Evolutionary conservation across 179 eudicot species (phyloP).

Genomic region (Silene coronaria): DNA sequence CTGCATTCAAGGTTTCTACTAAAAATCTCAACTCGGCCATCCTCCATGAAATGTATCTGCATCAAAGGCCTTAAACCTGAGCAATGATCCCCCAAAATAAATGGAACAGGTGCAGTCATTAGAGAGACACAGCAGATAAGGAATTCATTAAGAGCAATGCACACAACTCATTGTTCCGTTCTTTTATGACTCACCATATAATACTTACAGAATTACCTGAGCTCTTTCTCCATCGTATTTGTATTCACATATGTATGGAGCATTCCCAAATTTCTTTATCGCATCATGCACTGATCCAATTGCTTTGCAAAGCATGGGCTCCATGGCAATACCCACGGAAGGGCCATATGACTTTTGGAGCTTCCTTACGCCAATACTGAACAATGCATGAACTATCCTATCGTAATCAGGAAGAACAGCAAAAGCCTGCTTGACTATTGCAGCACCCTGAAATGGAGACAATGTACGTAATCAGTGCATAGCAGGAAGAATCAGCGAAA

Average conservation of each 20-base stretch:
- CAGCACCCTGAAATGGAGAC: constrained; percentile 11
- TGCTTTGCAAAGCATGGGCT: constrained; percentile 9
- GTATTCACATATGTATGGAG: constrained; percentile 2
- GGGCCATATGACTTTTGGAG: constrained; percentile 10
- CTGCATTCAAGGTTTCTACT: constrained; percentile 16
- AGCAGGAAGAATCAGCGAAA: not conserved
- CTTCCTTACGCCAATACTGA: constrained; percentile 7
- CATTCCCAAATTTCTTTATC: not conserved
- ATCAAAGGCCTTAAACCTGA: too few relatives aligned
- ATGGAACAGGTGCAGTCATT: too few relatives aligned
- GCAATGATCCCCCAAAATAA: too few relatives aligned
- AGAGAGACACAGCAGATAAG: not conserved
- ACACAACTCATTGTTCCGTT: not conserved
- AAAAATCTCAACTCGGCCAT: constrained; percentile 12
- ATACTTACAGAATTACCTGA: constrained; percentile 2
- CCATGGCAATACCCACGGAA: constrained; percentile 9
- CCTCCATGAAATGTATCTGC: constrained; percentile 17
- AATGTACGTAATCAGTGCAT: not conserved
- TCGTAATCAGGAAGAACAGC: constrained; percentile 15
- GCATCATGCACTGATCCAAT: constrained; percentile 8
- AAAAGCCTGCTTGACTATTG: constrained; percentile 15
- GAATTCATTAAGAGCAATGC: too few relatives aligned
- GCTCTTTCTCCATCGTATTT: constrained; percentile 21
- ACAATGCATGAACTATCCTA: constrained; percentile 4
- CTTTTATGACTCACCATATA: not conserved